Conservation (phyloP, 306 rosid species). For the Mucuna pruriens region DNA sequence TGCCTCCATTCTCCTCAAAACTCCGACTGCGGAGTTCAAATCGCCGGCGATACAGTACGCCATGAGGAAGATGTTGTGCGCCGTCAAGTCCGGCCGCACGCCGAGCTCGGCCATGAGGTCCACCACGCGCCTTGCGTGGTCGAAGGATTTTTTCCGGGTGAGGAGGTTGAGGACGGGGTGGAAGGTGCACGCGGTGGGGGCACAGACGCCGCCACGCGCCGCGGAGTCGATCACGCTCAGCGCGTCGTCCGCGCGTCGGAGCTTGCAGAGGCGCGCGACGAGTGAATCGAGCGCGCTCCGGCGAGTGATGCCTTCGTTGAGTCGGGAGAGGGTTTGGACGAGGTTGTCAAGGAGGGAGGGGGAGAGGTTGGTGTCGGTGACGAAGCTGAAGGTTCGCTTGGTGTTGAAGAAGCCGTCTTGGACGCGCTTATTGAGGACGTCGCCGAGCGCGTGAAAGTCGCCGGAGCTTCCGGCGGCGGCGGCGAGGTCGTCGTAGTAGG, state of each 20-base stretch:
- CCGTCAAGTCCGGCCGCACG: conserved; percentile 41
- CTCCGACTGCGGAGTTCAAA: conserved; percentile 33
- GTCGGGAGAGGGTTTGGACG: conserved; percentile 38
- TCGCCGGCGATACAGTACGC: conserved; percentile 48
- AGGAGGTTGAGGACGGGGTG: conserved; percentile 48
- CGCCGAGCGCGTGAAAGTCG: conserved; percentile 45
- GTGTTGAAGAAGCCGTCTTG: conserved; percentile 58
- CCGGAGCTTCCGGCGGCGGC: conserved; percentile 47
- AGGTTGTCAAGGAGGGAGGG: conserved; percentile 40
- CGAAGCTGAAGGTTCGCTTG: conserved; percentile 56
- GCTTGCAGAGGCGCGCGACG: conserved; percentile 58
- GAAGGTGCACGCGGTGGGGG: conserved; percentile 44
- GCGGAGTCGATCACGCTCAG: conserved; percentile 42
- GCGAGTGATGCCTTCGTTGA: conserved; percentile 48
- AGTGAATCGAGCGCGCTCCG: conserved; percentile 60
- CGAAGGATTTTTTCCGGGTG: conserved; percentile 37
- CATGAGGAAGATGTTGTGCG: conserved; percentile 47
- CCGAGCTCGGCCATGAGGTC: conserved; percentile 44
- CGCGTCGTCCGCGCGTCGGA: conserved; percentile 45
- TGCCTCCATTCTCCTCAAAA: conserved; percentile 46
- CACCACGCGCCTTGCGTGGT: conserved; percentile 50
- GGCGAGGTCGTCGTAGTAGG: conserved; percentile 42
- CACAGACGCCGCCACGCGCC: conserved; percentile 36
- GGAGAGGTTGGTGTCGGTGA: conserved; percentile 43
- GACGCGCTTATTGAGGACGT: conserved; percentile 62